Evolutionary conservation across 2,329 filamentous ascomycete species (phyloP).

Genomic region (Gremmenia infestans): DNA sequence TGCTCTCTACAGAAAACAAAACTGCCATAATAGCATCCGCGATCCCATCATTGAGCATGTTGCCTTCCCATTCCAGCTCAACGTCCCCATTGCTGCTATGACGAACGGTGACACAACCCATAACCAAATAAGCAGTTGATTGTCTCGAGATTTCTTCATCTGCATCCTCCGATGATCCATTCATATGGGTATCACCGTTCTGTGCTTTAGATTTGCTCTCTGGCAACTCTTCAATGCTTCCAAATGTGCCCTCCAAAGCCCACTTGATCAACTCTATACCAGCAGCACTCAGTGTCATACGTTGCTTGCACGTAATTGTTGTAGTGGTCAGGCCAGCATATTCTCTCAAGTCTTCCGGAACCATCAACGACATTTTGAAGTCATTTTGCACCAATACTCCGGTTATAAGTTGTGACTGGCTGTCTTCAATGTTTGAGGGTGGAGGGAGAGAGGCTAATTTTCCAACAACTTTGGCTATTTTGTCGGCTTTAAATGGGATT

Average conservation of each 20-base stretch:
- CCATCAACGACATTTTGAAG: conserved; percentile 96
- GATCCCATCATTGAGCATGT: conserved; percentile 94
- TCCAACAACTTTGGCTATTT: conserved; percentile 92
- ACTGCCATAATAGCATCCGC: conserved; percentile 97
- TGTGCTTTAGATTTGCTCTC: conserved; percentile 37
- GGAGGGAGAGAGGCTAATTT: conserved; percentile 80
- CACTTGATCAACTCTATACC: conserved; percentile 88
- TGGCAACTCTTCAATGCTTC: conserved; percentile 65
- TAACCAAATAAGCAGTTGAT: conserved; percentile 62
- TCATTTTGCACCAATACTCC: conserved; percentile 96
- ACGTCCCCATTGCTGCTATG: conserved; percentile 74
- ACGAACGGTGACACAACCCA: conserved; percentile 85
- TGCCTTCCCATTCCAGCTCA: conserved; percentile 95
- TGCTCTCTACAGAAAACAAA: conserved; percentile 86
- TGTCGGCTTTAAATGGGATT: conserved; percentile 93
- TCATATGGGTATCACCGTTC: conserved; percentile 34
- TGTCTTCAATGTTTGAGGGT: conserved; percentile 35
- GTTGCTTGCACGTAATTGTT: conserved; percentile 87
- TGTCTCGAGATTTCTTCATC: conserved; percentile 59
- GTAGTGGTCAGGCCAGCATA: conserved; percentile 97
- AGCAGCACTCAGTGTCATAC: conserved; percentile 79
- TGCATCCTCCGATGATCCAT: conserved; percentile 45
- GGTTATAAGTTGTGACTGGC: conserved; percentile 60
- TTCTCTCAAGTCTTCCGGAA: conserved; percentile 89
- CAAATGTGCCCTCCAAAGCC: conserved; percentile 93